Evolutionary conservation across 805 yeast genomes (phyloP).

Genomic region (Saturnispora hagleri): DNA sequence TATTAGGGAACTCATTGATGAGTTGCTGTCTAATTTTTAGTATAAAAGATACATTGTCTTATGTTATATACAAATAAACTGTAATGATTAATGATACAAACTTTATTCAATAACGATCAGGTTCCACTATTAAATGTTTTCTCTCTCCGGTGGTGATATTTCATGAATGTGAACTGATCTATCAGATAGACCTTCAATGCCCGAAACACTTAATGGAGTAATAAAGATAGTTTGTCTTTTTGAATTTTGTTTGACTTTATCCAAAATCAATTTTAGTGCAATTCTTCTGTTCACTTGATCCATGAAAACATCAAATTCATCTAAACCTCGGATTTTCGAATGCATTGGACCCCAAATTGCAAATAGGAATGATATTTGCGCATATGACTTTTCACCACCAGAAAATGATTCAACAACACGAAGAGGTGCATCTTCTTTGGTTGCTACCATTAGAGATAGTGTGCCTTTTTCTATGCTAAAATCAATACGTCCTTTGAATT

Average conservation of each 20-base stretch:
- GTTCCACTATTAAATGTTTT: neutral
- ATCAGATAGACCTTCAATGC: conserved; percentile 47
- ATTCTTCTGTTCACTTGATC: conserved; percentile 82
- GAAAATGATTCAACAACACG: conserved; percentile 77
- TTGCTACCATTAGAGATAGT: conserved; percentile 52
- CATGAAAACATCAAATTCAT: conserved; percentile 97
- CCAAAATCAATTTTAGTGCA: conserved; percentile 65
- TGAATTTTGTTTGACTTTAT: conserved; percentile 52
- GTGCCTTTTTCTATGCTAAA: conserved; percentile 47
- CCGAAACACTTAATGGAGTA: conserved; percentile 86
- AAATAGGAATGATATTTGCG: conserved; percentile 79
- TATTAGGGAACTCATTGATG: conserved; percentile 10
- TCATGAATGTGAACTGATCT: conserved; percentile 55
- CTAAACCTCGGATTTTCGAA: conserved; percentile 79
- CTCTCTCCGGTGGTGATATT: conserved; percentile 34
- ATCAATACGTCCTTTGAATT: conserved; percentile 62
- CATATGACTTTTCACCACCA: conserved; percentile 94
- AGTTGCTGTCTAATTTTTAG: neutral
- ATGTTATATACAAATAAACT: neutral
- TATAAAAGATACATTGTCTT: neutral
- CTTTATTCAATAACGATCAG: neutral
- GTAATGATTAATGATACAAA: neutral
- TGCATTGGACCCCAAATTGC: conserved; percentile 94
- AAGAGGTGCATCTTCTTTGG: conserved; percentile 46
- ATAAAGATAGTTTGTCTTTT: conserved; percentile 83